These are phyloP conservation scores for Zygotorulaspora mrakii DNA, from an alignment of 1,139 yeast species.

Conservation along the genomic window DNA sequence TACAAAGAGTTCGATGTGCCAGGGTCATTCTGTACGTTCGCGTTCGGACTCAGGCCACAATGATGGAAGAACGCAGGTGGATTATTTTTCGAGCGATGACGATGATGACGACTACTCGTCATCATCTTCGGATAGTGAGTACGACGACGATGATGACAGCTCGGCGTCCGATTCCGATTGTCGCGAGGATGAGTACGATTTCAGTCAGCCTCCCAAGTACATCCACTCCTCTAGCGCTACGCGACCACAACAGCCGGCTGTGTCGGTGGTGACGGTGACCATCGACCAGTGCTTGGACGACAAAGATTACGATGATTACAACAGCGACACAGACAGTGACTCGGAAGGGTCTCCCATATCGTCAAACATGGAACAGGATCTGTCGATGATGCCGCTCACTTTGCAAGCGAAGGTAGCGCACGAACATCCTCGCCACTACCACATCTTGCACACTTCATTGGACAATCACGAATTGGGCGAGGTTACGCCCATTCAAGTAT, in stretches of 20 bases:
- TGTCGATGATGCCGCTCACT: slow-evolving; percentile 11
- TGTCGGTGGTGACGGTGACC: slow-evolving; percentile 8
- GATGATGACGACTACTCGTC: slow-evolving; percentile 18
- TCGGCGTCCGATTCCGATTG: slow-evolving; percentile 18
- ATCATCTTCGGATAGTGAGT: slow-evolving; percentile 15
- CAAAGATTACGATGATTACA: slow-evolving; percentile 12
- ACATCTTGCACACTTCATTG: not conserved
- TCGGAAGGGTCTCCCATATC: slow-evolving; percentile 6
- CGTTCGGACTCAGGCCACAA: not conserved
- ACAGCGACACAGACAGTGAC: slow-evolving; percentile 15
- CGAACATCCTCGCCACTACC: not conserved
- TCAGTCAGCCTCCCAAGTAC: slow-evolving; percentile 1
- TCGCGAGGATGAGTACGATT: slow-evolving; percentile 8
- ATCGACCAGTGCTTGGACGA: slow-evolving; percentile 10
- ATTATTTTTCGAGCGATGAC: slow-evolving; percentile 13
- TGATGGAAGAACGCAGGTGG: slow-evolving; percentile 1
- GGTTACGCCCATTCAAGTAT: slow-evolving; percentile 4
- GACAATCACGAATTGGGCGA: slow-evolving; percentile 2
- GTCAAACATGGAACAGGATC: slow-evolving; percentile 11
- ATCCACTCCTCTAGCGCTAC: slow-evolving; percentile 3
- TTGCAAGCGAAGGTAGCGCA: not conserved
- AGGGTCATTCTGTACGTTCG: not conserved
- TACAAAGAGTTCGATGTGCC: not conserved
- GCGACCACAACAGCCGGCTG: not conserved
- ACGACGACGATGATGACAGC: slow-evolving; percentile 9